Evolutionary conservation across 83 land plant genomes (phyloP), one percentile per base, ranked within the genome.

Genomic region (Picea engelmannii): DNA sequence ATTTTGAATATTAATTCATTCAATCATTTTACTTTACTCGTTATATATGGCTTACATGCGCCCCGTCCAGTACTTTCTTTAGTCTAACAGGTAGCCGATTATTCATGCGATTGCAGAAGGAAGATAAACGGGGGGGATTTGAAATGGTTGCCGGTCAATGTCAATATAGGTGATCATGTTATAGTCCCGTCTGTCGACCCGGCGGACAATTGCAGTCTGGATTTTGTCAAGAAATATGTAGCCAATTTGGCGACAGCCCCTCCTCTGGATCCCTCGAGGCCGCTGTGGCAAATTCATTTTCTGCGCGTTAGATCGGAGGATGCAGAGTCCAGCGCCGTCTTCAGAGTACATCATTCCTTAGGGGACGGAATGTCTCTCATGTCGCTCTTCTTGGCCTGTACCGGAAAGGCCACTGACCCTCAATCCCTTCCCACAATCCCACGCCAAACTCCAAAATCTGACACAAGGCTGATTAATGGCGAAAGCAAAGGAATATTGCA

Each of bases 321-420:
- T 16, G 90, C 90, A 44, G 89, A 83, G 25, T 79, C 89, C 11
- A 12, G 69, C 31, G 80, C 69, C n/a, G 76, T 94, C 13, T 55
- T 94, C 62, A 81, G 92, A 11, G 52, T 87, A 76, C 96, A 94
- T 84, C 96, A 94, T 88, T 89, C 96, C 18, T 80, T 94, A 40
- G 96, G 96, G 40, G 96, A 94, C 52, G 96, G 96, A 13, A 78
- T 84, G 6, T 93, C 97, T 11, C 94, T 94, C 66, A 88, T 93
- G 85, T 93, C 96, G 4, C 87, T 94, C 4, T 75, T 94, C 18
- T 82, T 94, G 58, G 90, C 93, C n/a, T 89, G 88, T 85, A 86
- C 91, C 3, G 82, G 92, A 35, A 81, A 85, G 44, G 66, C 78
- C 63, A 55, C 81, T 3, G 85, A 89, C 61, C 92, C 96, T 11